Evolutionary conservation across 495 filamentous ascomycete genomes (phyloP).

Genomic region (Cercophora newfieldiana): DNA sequence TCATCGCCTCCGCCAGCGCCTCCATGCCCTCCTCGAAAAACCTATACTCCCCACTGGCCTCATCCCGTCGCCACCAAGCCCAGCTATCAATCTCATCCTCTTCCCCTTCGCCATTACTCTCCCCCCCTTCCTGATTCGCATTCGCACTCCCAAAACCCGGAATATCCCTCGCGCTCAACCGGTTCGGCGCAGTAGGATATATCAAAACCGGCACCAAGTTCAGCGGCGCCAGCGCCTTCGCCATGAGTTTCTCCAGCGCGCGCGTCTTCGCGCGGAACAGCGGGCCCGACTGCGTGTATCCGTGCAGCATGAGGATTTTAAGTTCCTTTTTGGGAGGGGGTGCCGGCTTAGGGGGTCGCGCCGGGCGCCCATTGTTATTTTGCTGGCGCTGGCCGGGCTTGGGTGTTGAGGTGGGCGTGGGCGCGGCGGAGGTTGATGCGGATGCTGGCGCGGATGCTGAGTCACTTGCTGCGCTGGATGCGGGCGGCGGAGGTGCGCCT

Average conservation of each 20-base stretch:
- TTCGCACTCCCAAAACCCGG: conserved; percentile 58
- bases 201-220: conserved; percentile 56
- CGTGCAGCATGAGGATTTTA: conserved; percentile 60
- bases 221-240: conserved; percentile 65
- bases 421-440: background rate
- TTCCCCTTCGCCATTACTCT: too few relatives aligned
- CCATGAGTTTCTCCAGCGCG: conserved; percentile 77
- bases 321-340: conserved; percentile 40
- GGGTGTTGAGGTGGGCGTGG: background rate
- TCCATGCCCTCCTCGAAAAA: conserved; percentile 60
- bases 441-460: background rate
- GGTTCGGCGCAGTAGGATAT: conserved; percentile 64
- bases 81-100: conserved; percentile 60
- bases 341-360: background rate
- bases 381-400: background rate
- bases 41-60: conserved; percentile 58
- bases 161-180: conserved; percentile 65
- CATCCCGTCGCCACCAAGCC: conserved; percentile 83
- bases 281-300: conserved; percentile 86
- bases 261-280: conserved; percentile 88
- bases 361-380: background rate
- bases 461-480: background rate
- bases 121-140: conserved; percentile 32
- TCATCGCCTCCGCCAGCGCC: background rate
- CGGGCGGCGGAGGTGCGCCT: background rate